These are phyloP conservation scores for Saccharomycopsis fermentans DNA, from an alignment of 805 yeast genomes.

Conservation along the genomic window DNA sequence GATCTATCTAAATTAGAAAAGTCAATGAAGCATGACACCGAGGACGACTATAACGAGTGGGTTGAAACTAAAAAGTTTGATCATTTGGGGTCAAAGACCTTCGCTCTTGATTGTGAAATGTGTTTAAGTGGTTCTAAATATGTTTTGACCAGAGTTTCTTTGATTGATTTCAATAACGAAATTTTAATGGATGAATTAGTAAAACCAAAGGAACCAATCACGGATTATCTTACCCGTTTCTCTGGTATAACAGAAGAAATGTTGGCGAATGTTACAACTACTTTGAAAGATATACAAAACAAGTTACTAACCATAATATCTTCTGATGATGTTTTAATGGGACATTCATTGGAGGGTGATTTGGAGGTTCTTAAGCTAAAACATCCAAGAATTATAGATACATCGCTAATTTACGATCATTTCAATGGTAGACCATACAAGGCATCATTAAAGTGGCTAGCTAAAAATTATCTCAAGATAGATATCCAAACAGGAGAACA, in stretches of 20 bases:
- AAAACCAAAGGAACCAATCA: conserved; percentile 63
- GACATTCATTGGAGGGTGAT: conserved; percentile 87
- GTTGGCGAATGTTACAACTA: conserved; percentile 51
- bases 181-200: conserved; percentile 66
- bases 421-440: conserved; percentile 73
- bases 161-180: conserved; percentile 53
- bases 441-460: conserved; percentile 68
- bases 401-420: conserved; percentile 68
- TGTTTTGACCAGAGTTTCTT: conserved; percentile 68
- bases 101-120: conserved; percentile 93
- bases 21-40: background rate
- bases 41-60: conserved; percentile 29
- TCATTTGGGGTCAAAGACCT: conserved; percentile 52
- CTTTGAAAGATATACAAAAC: conserved; percentile 57
- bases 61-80: conserved; percentile 42
- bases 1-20: background rate
- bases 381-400: conserved; percentile 73
- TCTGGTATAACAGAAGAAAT: conserved; percentile 80
- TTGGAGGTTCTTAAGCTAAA: conserved; percentile 56
- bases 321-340: conserved; percentile 62
- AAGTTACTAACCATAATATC: conserved; percentile 39
- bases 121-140: conserved; percentile 53
- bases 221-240: conserved; percentile 71
- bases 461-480: conserved; percentile 42
- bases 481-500: conserved; percentile 60